phyloP scores from a whole-genome alignment of 495 filamentous ascomycete genomes.

The Penicillium steckii region DNA sequence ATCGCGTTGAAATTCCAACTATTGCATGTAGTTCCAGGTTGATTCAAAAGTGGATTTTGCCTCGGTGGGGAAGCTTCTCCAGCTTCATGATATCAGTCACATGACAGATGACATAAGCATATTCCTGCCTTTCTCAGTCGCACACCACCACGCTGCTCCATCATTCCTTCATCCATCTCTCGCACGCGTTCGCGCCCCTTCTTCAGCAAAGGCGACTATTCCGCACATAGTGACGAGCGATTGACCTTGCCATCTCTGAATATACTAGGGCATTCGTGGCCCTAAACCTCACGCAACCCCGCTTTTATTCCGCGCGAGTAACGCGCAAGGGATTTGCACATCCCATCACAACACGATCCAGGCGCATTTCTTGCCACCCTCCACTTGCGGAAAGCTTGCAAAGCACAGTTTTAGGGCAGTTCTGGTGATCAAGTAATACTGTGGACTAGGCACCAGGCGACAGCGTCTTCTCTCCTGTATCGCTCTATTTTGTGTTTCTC shows the following conservation, averaged over 20 bases:
- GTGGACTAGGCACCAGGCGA: slow-evolving; percentile 31
- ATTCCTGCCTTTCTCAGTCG: slow-evolving; percentile 5
- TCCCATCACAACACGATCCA: slow-evolving; percentile 13
- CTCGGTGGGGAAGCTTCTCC: slow-evolving; percentile 24
- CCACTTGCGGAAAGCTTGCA: slow-evolving; percentile 4
- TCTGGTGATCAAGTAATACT: slow-evolving; percentile 39
- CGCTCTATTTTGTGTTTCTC: slow-evolving; percentile 27
- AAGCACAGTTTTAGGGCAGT: slow-evolving; percentile 20
- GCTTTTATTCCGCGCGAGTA: slow-evolving; percentile 28
- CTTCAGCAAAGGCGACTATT: not conserved
- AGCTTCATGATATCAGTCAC: slow-evolving; percentile 2
- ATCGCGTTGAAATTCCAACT: slow-evolving; percentile 3
- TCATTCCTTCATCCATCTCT: slow-evolving; percentile 11
- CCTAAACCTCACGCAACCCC: slow-evolving; percentile 34
- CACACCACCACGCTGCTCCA: slow-evolving; percentile 15
- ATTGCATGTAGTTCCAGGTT: slow-evolving; percentile 10
- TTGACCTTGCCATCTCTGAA: not conserved
- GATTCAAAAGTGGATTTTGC: slow-evolving; percentile 21
- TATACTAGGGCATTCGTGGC: not conserved
- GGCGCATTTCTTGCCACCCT: slow-evolving; percentile 16
- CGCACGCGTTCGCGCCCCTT: slow-evolving; percentile 5
- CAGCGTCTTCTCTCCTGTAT: slow-evolving; percentile 42
- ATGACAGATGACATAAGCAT: slow-evolving; percentile 17
- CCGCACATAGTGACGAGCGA: not conserved
- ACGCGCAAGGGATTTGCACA: slow-evolving; percentile 30